Evolutionary conservation across 2,329 filamentous ascomycete genomes (phyloP), one percentile per base, ranked within the genome.

Genomic region (Colletotrichum sp.): DNA sequence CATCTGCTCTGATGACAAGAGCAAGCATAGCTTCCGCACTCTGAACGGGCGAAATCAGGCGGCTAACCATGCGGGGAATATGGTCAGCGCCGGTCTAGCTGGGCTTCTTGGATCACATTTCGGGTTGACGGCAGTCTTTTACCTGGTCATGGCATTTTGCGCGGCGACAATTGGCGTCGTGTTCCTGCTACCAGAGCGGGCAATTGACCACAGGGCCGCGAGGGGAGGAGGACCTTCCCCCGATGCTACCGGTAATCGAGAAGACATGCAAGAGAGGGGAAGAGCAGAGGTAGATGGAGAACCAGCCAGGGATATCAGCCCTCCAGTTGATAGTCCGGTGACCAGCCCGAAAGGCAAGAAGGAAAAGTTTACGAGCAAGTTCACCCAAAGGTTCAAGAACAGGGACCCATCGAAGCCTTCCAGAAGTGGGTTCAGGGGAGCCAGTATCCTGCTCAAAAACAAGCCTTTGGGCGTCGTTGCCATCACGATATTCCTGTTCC

Each of bases 81-180:
- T 75, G 72, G 72, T 72, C 30, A 75, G 72, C 63, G 69, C 72
- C 4, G 72, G 72, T 12, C 55, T 75, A 7, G 72, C 72, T 1
- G 72, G 63, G 16, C n/a, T 57, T 3, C 30, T 75, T 26, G 72
- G 72, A 0, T 63, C 69, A 1, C 55, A 16, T 8, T 75, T 75
- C 39, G 72, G 72, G 1, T 28, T 75, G 30, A 67, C 36, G 18
- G 72, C 72, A 3, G 69, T 75, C 24, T 75, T 75, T 55, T 72
- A 30, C 5, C 63, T 72, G 2, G 72, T 75, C 55, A 75, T 72
- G 68, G 72, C 72, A 8, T 75, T 75, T 16, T 72, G 69, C 30
- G 63, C 61, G 0, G 69, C 63, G 5, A 72, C 69, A 0, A 72
- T 72, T 2, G 63, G 18, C 3, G 26, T 24, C n/a, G 69, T 75